Percentiles rank a stretch among this genome's conserved stretches.
phyloP scores from a whole-genome alignment of 805 yeast species.

The Ogataea sp. region DNA sequence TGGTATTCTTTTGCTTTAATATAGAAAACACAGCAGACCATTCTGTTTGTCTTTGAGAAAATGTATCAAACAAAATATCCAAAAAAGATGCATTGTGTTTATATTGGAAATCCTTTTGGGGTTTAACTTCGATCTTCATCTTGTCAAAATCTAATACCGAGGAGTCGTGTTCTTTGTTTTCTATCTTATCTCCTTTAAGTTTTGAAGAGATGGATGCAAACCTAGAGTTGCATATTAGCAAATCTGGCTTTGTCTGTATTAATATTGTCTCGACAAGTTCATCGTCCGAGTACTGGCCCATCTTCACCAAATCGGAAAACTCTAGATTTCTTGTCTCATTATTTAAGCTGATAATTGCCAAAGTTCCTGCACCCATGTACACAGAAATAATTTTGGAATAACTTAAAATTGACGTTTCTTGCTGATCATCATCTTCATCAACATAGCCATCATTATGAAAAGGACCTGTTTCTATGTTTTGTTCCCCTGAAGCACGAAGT shows the following conservation, averaged over 20 bases:
- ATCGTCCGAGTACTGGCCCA: not conserved
- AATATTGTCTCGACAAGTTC: not conserved
- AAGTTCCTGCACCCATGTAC: too few species aligned
- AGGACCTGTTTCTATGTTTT: too few species aligned
- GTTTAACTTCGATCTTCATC: slow-evolving; percentile 4
- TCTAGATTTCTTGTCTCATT: not conserved
- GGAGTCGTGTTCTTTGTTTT: not conserved
- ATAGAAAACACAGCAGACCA: too few species aligned
- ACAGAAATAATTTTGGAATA: too few species aligned
- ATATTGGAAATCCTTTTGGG: slow-evolving; percentile 8
- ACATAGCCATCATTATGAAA: too few species aligned
- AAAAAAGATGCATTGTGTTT: slow-evolving; percentile 7
- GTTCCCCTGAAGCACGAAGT: too few species aligned
- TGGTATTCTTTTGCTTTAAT: too few species aligned
- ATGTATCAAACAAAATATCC: not conserved
- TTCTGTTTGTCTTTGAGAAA: not conserved
- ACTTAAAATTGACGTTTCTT: too few species aligned
- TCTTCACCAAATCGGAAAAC: not conserved
- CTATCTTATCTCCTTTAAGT: not conserved
- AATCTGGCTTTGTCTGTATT: not conserved
- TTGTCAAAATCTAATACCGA: not conserved
- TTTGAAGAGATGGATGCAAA: too few species aligned
- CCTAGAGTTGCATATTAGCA: not conserved
- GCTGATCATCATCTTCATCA: too few species aligned
- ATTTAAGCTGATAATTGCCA: not conserved